Evolutionary conservation across 169 alveolate genomes (phyloP).

Genomic region (Sarcocystis neurona): DNA sequence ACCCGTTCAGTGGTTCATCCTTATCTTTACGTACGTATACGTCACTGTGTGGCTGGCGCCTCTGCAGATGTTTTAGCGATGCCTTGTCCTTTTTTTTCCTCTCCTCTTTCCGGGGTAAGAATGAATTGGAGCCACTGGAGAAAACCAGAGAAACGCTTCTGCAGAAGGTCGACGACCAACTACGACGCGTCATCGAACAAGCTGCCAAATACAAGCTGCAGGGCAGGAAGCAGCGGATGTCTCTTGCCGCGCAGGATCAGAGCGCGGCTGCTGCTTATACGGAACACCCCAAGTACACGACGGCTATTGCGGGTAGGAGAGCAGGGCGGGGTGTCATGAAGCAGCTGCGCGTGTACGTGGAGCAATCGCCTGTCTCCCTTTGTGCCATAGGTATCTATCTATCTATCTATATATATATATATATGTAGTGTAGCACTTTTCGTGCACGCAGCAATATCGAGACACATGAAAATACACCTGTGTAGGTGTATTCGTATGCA

Average conservation of each 20-base stretch:
- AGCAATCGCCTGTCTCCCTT: neutral
- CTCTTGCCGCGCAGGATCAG: neutral
- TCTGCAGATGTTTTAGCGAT: neutral
- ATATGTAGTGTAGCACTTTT: too few species aligned
- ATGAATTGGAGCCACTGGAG: neutral
- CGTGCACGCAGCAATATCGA: neutral
- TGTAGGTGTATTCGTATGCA: neutral
- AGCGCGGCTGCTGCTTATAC: neutral
- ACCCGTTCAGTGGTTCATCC: too few species aligned
- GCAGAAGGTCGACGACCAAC: conserved; percentile 27
- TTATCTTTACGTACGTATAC: too few species aligned
- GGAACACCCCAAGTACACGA: neutral
- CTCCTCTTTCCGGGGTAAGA: neutral
- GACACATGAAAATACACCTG: neutral
- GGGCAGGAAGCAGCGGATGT: neutral
- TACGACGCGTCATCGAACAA: conserved; percentile 7
- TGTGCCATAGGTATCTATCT: neutral
- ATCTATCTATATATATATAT: too few species aligned
- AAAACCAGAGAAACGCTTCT: neutral
- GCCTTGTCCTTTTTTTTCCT: neutral
- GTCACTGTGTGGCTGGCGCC: too few species aligned
- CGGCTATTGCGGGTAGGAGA: neutral
- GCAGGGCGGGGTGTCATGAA: neutral
- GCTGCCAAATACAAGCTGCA: conserved; percentile 16
- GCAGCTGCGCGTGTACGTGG: neutral